Base-by-base conservation (phyloP, 2,329 filamentous ascomycete genomes). In the Diplodia sapinea region DNA sequence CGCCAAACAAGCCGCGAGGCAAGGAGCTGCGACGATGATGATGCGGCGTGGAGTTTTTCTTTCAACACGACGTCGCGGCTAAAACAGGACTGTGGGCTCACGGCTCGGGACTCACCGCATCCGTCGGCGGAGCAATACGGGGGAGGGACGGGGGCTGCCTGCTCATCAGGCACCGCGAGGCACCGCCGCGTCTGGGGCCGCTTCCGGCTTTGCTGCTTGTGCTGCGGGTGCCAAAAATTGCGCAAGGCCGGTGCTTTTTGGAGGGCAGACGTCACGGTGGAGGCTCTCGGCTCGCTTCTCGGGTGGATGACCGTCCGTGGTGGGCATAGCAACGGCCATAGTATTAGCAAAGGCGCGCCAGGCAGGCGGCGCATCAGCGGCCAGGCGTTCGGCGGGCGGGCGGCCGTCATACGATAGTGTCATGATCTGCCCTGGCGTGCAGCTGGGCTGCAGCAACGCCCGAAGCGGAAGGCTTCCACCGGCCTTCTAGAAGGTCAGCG, bases 391-490 rank as follows among this genome's bases (percentile, higher is more conserved):
- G 50, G 47, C n/a, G 47, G 17, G 61, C 17, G 47, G 47, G 15
- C 61, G 47, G 62, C 62, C 62, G 62, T 65, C 62, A 65, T 65
- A 65, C 62, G 62, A 65, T 55, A 55, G 62, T 65, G 62, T 55
- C 51, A 55, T 65, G 62, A 65, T 65, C 62, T 43, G 62, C 62
- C n/a, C 26, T 50, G 62, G 59, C 59, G 47, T 63, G 59, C 59
- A 63, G 59, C 29, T 38, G 59, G 59, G 59, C 59, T 63, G 66
- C 52, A 52, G 61, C 33, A 13, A 38, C 31, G 51, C 51, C 26
- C 51, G 20, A 57, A 66, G 57, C 50, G 52, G 66, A 63, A 68
- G 51, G 31, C 31, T 33, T 33, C 31, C 6, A 33, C 23, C 23
- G 8, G 31, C 23, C 38, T 66, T 66, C 64, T 50, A 26, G 64